phyloP scores from a whole-genome alignment of 768 basidiomycete species.

The Panellus pusillus region DNA sequence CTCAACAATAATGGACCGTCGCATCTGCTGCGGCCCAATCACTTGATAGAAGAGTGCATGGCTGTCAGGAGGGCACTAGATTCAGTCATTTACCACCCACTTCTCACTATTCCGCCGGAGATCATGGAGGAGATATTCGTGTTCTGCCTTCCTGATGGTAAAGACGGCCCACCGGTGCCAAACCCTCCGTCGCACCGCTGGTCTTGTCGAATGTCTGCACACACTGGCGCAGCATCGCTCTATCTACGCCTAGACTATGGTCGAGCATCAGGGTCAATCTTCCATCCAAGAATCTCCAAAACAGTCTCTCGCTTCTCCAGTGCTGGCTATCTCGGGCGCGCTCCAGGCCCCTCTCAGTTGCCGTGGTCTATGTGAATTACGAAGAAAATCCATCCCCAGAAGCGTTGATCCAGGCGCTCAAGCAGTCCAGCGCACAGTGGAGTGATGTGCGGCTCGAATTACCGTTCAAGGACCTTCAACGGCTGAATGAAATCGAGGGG shows the following conservation, averaged over 20 bases:
- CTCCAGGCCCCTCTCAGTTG: conserved; percentile 4
- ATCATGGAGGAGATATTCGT: conserved; percentile 11
- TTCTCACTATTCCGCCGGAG: conserved; percentile 9
- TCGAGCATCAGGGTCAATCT: conserved; percentile 6
- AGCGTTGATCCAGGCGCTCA: not conserved
- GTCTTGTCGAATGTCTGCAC: conserved; percentile 4
- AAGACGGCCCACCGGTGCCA: not conserved
- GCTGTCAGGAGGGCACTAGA: conserved; percentile 5
- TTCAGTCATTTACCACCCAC: conserved; percentile 5
- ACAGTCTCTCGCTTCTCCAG: conserved; percentile 9
- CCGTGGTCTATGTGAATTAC: conserved; percentile 10
- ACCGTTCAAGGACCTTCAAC: conserved; percentile 14
- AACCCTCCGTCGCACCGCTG: conserved; percentile 3
- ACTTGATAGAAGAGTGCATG: conserved; percentile 6
- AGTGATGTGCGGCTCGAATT: conserved; percentile 14
- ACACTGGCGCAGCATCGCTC: conserved; percentile 8
- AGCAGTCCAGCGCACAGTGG: conserved; percentile 8
- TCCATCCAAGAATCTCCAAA: not conserved
- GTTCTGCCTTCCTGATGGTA: conserved; percentile 6
- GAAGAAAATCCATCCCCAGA: conserved; percentile 12
- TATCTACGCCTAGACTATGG: conserved; percentile 10
- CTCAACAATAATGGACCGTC: not conserved
- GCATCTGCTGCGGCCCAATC: conserved; percentile 6
- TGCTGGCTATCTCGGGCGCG: conserved; percentile 9
- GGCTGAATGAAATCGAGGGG: conserved; percentile 10